Percentiles rank a stretch among this genome's conserved stretches.
These are phyloP conservation scores for Lizanozyma gosingica DNA, from an alignment of 1,139 yeast species.

Conservation along the genomic window DNA sequence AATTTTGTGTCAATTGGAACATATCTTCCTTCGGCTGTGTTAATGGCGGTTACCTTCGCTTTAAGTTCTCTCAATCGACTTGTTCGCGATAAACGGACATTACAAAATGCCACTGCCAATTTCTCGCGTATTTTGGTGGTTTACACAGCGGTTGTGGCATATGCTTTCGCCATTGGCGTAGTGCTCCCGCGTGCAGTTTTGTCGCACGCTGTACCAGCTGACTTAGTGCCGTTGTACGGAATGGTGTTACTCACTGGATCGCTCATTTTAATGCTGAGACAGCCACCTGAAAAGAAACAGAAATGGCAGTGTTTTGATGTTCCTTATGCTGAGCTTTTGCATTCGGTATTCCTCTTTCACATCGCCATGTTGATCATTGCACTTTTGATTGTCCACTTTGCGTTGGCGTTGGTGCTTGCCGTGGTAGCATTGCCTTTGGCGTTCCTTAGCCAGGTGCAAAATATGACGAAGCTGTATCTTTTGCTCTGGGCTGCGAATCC, in stretches of 20 bases:
- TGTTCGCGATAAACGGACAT: slow-evolving; percentile 32
- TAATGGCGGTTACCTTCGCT: slow-evolving; percentile 63
- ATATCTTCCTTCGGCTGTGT: slow-evolving; percentile 78
- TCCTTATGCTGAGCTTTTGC: slow-evolving; percentile 2
- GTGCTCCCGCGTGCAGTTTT: slow-evolving; percentile 14
- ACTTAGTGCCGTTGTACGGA: slow-evolving; percentile 6
- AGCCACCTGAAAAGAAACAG: slow-evolving; percentile 4
- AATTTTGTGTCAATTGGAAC: slow-evolving; percentile 90
- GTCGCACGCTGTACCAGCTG: slow-evolving; percentile 7
- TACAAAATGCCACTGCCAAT: slow-evolving; percentile 15
- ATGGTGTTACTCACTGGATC: slow-evolving; percentile 7
- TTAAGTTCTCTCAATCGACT: slow-evolving; percentile 58
- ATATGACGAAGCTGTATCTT: slow-evolving; percentile 9
- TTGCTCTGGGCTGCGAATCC: slow-evolving; percentile 47
- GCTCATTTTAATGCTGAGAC: slow-evolving; percentile 7
- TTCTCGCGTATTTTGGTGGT: slow-evolving; percentile 19
- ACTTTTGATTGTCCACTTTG: slow-evolving; percentile 72
- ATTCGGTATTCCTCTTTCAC: slow-evolving; percentile 41
- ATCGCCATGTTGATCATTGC: slow-evolving; percentile 67
- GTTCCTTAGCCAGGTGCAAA: slow-evolving; percentile 34
- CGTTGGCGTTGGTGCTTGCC: slow-evolving; percentile 69
- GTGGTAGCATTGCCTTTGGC: slow-evolving; percentile 63
- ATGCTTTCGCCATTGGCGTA: slow-evolving; percentile 20
- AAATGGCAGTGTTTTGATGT: slow-evolving; percentile 5
- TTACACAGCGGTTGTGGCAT: slow-evolving; percentile 27